Evolutionary conservation across 768 basidiomycete species (phyloP).

Genomic region (Phanerodontia chrysosporium): DNA sequence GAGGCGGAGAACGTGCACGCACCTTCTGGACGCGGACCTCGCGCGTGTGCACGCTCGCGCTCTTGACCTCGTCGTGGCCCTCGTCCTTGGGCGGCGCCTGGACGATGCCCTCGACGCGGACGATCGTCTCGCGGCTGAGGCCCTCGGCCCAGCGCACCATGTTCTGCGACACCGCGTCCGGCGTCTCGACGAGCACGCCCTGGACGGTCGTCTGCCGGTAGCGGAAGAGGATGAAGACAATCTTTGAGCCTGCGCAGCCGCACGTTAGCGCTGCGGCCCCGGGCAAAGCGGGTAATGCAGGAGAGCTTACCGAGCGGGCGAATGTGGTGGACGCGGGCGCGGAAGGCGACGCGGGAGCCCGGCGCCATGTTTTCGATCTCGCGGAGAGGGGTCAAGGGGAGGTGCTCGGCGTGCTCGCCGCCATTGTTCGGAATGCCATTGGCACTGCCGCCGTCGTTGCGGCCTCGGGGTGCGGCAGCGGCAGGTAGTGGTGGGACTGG

Average conservation of each 20-base stretch:
- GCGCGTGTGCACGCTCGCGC: conserved; percentile 79
- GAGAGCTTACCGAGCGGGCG: conserved; percentile 55
- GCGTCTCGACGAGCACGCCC: conserved; percentile 65
- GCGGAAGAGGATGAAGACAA: conserved; percentile 88
- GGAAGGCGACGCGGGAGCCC: conserved; percentile 72
- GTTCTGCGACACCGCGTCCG: conserved; percentile 72
- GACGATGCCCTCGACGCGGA: conserved; percentile 81
- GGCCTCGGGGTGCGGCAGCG: not conserved
- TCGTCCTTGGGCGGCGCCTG: conserved; percentile 66
- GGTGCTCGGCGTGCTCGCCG: not conserved
- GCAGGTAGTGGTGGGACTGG: conserved; percentile 31
- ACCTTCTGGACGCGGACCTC: conserved; percentile 85
- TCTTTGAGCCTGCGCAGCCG: conserved; percentile 63
- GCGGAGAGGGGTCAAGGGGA: conserved; percentile 1
- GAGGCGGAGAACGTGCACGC: conserved; percentile 14
- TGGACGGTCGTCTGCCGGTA: conserved; percentile 85
- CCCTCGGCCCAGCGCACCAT: conserved; percentile 94
- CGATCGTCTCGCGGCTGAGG: conserved; percentile 81
- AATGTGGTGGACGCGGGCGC: conserved; percentile 87
- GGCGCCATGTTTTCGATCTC: conserved; percentile 49
- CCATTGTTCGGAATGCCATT: not conserved
- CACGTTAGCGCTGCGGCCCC: not conserved
- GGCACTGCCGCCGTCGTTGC: not conserved
- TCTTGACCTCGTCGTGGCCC: conserved; percentile 57
- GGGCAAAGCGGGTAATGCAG: not conserved